Percentiles rank a stretch among this genome's conserved stretches.
phyloP scores from a whole-genome alignment of 345 rosid genomes.

The Triadica sebifera region DNA sequence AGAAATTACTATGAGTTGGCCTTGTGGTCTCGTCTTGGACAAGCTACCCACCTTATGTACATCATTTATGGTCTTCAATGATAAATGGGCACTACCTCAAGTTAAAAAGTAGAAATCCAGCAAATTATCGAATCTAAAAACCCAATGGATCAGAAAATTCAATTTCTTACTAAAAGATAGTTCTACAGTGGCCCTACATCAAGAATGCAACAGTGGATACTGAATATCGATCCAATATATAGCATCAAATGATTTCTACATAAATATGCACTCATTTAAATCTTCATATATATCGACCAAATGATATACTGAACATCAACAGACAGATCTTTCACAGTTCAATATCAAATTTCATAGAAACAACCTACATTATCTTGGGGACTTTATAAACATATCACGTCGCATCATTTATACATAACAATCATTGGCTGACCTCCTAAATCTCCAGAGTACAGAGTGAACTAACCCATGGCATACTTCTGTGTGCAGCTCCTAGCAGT shows the following conservation, averaged over 20 bases:
- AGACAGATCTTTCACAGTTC: conserved; percentile 6
- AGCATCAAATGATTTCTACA: not conserved
- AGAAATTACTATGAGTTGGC: not conserved
- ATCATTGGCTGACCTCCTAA: not conserved
- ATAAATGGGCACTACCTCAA: too few species aligned
- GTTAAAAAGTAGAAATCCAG: not conserved
- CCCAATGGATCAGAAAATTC: not conserved
- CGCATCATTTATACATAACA: conserved; percentile 11
- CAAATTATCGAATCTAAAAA: not conserved
- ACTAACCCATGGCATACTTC: conserved; percentile 68
- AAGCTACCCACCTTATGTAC: not conserved
- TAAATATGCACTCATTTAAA: not conserved
- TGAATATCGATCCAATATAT: too few species aligned
- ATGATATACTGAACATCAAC: conserved; percentile 7
- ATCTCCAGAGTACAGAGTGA: not conserved
- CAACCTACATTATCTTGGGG: conserved; percentile 4
- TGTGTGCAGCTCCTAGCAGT: conserved; percentile 80
- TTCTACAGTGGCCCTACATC: not conserved
- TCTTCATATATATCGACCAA: not conserved
- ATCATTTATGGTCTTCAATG: not conserved
- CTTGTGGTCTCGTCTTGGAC: not conserved
- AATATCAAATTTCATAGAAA: not conserved
- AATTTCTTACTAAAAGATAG: too few species aligned
- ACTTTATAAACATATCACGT: not conserved
- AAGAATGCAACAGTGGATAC: not conserved